Conservation (phyloP, 2,329 filamentous ascomycete genomes). For the Penicillium palitans region DNA sequence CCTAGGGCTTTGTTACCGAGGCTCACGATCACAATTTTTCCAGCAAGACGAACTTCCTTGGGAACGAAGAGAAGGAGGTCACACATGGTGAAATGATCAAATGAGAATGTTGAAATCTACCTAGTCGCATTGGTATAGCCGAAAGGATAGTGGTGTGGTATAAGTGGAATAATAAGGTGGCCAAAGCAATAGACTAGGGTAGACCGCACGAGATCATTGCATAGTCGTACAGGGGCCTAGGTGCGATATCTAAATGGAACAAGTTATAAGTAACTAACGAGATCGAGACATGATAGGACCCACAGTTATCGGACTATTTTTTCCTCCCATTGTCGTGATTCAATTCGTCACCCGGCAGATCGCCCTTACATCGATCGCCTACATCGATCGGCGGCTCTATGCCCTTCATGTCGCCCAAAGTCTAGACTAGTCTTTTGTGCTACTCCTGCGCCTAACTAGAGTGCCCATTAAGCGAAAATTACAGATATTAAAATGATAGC, state of each 20-base stretch:
- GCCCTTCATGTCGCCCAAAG: not conserved
- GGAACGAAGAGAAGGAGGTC: not conserved
- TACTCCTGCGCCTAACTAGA: not conserved
- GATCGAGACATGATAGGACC: not conserved
- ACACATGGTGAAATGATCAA: not conserved
- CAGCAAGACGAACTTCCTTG: slow-evolving; percentile 10
- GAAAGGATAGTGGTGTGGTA: not conserved
- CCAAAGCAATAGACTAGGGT: not conserved
- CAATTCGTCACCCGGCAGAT: not conserved
- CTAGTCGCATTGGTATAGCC: not conserved
- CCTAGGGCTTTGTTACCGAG: not conserved
- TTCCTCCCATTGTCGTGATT: not conserved
- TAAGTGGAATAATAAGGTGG: not conserved
- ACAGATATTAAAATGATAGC: not conserved
- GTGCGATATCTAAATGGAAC: not conserved
- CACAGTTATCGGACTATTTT: not conserved
- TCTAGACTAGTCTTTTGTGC: not conserved
- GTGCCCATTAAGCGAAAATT: not conserved
- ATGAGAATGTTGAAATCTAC: not conserved
- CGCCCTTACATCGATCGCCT: not conserved
- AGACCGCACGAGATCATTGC: not conserved
- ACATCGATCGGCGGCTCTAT: not conserved
- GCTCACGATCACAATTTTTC: slow-evolving; percentile 26
- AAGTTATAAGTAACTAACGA: not conserved
- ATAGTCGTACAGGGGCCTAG: not conserved